Evolutionary conservation across 2,329 filamentous ascomycete genomes (phyloP).

Genomic region (Cercospora brassicicola): DNA sequence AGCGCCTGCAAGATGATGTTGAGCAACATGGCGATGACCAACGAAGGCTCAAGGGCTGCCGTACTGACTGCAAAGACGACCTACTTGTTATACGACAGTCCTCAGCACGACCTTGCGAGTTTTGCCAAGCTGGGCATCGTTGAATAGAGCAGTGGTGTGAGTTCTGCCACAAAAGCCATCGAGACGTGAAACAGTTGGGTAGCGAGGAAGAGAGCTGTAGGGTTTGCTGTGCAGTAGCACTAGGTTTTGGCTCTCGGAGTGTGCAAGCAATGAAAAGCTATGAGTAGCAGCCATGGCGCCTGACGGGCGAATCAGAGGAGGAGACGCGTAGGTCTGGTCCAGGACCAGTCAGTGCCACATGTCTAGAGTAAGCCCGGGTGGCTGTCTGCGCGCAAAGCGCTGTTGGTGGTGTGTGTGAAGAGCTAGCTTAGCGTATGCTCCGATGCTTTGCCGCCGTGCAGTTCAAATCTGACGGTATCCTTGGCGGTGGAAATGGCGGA

Average conservation of each 20-base stretch:
- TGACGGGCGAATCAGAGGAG: background rate
- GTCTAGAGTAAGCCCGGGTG: background rate
- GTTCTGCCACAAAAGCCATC: background rate
- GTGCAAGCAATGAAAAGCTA: background rate
- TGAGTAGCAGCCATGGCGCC: background rate
- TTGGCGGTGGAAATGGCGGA: too few relatives aligned
- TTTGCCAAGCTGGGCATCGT: background rate
- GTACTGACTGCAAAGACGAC: background rate
- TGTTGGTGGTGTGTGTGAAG: too few relatives aligned
- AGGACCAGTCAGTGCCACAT: background rate
- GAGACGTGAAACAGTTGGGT: background rate
- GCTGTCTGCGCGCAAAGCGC: background rate
- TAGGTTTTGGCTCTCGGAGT: background rate
- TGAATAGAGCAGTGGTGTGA: background rate
- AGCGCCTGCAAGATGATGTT: background rate
- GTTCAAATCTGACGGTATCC: too few relatives aligned
- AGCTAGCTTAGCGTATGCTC: too few relatives aligned
- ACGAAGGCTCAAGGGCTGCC: background rate
- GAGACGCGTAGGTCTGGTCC: background rate
- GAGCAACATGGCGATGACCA: background rate
- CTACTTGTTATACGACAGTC: background rate
- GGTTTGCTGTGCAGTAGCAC: background rate
- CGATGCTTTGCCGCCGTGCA: too few relatives aligned
- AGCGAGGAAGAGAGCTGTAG: background rate
- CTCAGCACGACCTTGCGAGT: background rate